Percentiles rank a stretch among this genome's conserved stretches.
Evolutionary conservation across 2,329 filamentous ascomycete species (phyloP).

Genomic region (Clarireedia hainanense): DNA sequence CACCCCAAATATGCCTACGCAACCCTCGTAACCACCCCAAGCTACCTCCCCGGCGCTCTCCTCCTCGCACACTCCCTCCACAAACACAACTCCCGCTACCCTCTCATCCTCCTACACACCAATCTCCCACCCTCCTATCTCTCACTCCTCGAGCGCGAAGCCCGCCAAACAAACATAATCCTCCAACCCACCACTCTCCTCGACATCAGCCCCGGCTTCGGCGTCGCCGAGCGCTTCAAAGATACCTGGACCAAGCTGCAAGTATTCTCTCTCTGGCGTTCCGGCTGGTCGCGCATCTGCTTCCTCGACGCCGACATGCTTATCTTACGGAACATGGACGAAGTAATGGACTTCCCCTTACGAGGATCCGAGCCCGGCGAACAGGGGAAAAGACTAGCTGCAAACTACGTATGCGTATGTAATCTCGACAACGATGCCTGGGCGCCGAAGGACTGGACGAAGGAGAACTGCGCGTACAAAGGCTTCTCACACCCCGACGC

Average conservation of each 20-base stretch:
- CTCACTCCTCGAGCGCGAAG: not conserved
- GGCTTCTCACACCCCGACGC: not conserved
- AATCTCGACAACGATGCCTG: conserved; percentile 68
- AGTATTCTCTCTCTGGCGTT: conserved; percentile 58
- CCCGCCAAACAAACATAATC: not conserved
- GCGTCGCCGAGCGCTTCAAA: conserved; percentile 68
- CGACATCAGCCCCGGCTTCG: not conserved
- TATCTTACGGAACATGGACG: conserved; percentile 74
- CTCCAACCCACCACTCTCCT: not conserved
- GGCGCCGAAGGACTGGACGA: conserved; percentile 63
- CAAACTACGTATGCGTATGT: conserved; percentile 75
- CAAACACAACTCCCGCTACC: conserved; percentile 56
- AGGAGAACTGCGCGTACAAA: conserved; percentile 48
- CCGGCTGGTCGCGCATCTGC: conserved; percentile 64
- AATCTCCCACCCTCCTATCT: conserved; percentile 36
- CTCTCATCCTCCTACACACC: conserved; percentile 55
- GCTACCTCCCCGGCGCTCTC: conserved; percentile 71
- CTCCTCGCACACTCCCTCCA: conserved; percentile 70
- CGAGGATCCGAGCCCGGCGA: conserved; percentile 23
- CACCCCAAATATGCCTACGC: not conserved
- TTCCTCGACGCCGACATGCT: conserved; percentile 85
- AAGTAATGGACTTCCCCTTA: conserved; percentile 69
- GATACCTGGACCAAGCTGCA: conserved; percentile 84
- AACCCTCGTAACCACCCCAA: conserved; percentile 71
- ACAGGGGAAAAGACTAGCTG: conserved; percentile 44